phyloP scores from a whole-genome alignment of 2,329 filamentous ascomycete species.

The Blastomyces gilchristii region DNA sequence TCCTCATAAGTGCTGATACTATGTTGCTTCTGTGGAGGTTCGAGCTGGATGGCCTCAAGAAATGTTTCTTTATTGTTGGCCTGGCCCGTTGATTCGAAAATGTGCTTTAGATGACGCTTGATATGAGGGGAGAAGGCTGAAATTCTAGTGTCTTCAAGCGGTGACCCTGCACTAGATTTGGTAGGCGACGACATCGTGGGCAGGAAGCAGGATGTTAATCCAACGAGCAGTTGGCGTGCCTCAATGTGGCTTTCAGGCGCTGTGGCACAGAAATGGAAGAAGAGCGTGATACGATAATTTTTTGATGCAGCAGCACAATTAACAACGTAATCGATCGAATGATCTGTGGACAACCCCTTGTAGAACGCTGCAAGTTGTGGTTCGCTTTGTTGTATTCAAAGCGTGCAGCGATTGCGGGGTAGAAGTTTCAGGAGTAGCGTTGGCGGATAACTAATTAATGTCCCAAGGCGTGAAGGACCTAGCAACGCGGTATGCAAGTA shows the following conservation, averaged over 20 bases:
- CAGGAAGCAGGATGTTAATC: background rate
- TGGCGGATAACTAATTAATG: background rate
- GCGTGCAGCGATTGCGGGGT: background rate
- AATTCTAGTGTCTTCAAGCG: slow-evolving; percentile 3
- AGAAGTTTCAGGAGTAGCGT: background rate
- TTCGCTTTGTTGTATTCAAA: background rate
- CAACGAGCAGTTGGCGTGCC: background rate
- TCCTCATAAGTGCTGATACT: slow-evolving; percentile 23
- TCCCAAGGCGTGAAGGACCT: background rate
- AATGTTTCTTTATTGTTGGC: slow-evolving; percentile 15
- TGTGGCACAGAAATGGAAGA: background rate
- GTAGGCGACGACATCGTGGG: background rate
- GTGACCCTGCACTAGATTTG: background rate
- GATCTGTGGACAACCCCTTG: background rate
- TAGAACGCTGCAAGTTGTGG: background rate
- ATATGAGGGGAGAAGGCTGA: slow-evolving; percentile 25
- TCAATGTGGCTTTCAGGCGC: background rate
- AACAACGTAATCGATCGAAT: background rate
- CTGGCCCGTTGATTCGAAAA: slow-evolving; percentile 25
- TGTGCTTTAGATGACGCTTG: slow-evolving; percentile 25
- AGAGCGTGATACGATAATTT: background rate
- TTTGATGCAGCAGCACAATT: background rate
- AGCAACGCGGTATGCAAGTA: background rate
- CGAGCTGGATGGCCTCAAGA: slow-evolving; percentile 15
- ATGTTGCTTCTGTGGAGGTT: slow-evolving; percentile 4